Conservation (phyloP, 2,329 filamentous ascomycete species). For the Cladobotryum mycophilum region DNA sequence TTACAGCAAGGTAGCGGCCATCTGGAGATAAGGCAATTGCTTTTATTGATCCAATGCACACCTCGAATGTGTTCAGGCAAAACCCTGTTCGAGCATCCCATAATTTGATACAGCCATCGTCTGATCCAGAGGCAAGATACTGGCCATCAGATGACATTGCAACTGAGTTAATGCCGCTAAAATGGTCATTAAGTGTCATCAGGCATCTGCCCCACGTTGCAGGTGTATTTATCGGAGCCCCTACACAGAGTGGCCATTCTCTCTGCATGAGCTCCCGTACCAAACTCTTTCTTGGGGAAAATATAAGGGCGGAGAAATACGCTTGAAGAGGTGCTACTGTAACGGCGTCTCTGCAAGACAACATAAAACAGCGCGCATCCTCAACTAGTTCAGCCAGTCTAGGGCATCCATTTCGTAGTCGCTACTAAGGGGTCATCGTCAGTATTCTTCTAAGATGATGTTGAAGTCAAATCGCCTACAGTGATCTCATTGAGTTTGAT, state of each 20-base stretch:
- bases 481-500: slow-evolving; percentile 7
- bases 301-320: slow-evolving; percentile 27
- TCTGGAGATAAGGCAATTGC: too few relatives aligned
- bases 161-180: too few relatives aligned
- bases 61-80: too few relatives aligned
- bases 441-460: neutral
- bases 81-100: too few relatives aligned
- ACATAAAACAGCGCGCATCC: slow-evolving; percentile 24
- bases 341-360: slow-evolving; percentile 19
- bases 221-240: neutral
- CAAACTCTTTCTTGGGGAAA: slow-evolving; percentile 22
- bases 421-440: too few relatives aligned
- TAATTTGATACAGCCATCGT: too few relatives aligned
- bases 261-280: slow-evolving; percentile 10
- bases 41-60: too few relatives aligned
- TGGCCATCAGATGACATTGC: too few relatives aligned
- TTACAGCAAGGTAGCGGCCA: too few relatives aligned
- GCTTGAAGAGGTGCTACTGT: slow-evolving; percentile 23
- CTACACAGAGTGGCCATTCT: slow-evolving; percentile 12
- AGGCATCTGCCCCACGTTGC: neutral
- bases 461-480: neutral
- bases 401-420: neutral
- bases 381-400: slow-evolving; percentile 15
- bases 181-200: slow-evolving; percentile 9
- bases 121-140: too few relatives aligned